Evolutionary conservation across 805 yeast species (phyloP).

Genomic region (Yarrowia bubula): DNA sequence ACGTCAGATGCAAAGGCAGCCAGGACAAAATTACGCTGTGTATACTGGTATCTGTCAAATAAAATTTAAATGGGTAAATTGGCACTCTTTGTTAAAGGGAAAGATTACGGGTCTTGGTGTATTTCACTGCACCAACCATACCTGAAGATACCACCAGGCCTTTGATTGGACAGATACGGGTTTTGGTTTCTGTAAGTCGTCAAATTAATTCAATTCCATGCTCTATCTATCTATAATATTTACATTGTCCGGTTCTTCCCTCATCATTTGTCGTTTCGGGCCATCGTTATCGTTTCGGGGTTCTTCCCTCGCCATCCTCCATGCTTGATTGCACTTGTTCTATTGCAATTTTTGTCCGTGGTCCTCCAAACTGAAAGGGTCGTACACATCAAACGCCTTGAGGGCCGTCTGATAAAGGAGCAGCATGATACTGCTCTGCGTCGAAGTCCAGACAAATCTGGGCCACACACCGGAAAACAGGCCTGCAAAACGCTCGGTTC

Average conservation of each 20-base stretch:
- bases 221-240: slow-evolving; percentile 25
- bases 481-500: slow-evolving; percentile 72
- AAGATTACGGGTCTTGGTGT: too few relatives aligned
- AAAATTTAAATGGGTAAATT: neutral
- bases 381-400: slow-evolving; percentile 47
- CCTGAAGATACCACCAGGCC: neutral
- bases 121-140: too few relatives aligned
- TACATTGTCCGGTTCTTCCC: neutral
- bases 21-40: neutral
- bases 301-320: neutral
- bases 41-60: neutral
- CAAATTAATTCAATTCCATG: neutral
- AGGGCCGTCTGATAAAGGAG: slow-evolving; percentile 78
- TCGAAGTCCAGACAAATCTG: slow-evolving; percentile 91
- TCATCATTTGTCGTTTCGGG: neutral
- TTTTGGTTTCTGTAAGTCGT: neutral
- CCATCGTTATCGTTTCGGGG: neutral
- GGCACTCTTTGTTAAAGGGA: neutral
- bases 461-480: slow-evolving; percentile 96
- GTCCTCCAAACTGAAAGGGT: neutral
- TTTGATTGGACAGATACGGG: neutral
- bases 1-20: neutral
- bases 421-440: slow-evolving; percentile 93
- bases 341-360: neutral
- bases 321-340: neutral